Percentiles rank a stretch among this genome's conserved stretches.
Conservation (phyloP, 345 rosid species). For the Carallia brachiata region DNA sequence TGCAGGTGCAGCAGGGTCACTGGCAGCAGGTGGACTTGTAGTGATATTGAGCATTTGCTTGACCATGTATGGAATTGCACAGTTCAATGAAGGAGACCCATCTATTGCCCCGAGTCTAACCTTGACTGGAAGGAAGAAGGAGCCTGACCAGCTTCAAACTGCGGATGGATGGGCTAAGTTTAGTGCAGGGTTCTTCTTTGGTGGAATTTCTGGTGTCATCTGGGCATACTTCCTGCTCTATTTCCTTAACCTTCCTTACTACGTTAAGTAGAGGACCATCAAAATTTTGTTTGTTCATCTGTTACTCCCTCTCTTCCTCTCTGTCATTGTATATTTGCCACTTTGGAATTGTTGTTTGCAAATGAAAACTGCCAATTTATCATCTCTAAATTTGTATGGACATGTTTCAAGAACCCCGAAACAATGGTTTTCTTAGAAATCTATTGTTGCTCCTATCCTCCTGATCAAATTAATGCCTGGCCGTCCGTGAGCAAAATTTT, state of each 20-base stretch:
- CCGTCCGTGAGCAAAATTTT: too few relatives aligned
- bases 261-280: constrained; percentile 45
- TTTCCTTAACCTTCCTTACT: constrained; percentile 86
- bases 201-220: constrained; percentile 87
- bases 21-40: constrained; percentile 85
- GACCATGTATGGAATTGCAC: constrained; percentile 79
- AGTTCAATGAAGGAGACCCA: constrained; percentile 78
- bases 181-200: constrained; percentile 90
- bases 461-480: too few relatives aligned
- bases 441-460: too few relatives aligned
- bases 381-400: too few relatives aligned
- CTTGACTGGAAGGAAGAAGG: constrained; percentile 90
- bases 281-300: background rate
- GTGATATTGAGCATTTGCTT: constrained; percentile 83
- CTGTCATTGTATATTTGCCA: too few relatives aligned
- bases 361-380: constrained; percentile 1
- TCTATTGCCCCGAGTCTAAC: constrained; percentile 79
- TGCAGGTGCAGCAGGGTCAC: constrained; percentile 75
- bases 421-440: too few relatives aligned
- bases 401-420: too few relatives aligned
- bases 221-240: constrained; percentile 97
- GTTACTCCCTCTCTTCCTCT: too few relatives aligned
- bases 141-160: constrained; percentile 89
- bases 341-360: background rate
- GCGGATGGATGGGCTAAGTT: constrained; percentile 96